Evolutionary conservation across 805 yeast species (phyloP), one percentile per base, ranked within the genome.

Genomic region (Nakazawaea pomicola): DNA sequence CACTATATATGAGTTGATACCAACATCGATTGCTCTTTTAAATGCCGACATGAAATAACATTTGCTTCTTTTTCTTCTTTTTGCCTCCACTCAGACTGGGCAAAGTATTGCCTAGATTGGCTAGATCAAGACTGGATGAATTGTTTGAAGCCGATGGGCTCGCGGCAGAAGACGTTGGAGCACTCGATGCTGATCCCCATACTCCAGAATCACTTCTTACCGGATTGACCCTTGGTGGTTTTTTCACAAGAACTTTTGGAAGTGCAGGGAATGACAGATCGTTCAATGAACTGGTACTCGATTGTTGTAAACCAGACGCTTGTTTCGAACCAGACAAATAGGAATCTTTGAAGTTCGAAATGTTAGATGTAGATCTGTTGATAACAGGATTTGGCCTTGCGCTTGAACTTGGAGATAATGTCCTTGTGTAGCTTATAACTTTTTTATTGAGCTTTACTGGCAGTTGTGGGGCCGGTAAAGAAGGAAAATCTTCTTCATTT

Each of bases 151-250:
- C 20, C 4, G 38, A 12, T 4, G 41, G 29, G 28, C 33, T 27
- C 6, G 43, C 5, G 6, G 35, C 23, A 3, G 46, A 40, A 28
- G 43, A 40, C 11, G 28, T 20, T 3, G 12, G 8, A 7, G 18
- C 15, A 5, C 29, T 17, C 1, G 40, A 36, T 14, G 28, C 35
- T 18, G 20, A 16, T 3, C 62, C 62, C 72, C 71, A 67, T 9
- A 49, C 50, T 4, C 62, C 62, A 15, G 50, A 18, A 6, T 54
- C 38, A n/a, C 41, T 46, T 29, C 45, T 45, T 2, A 69, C 58
- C 6, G 80, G 77, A 36, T 76, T 78, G 4, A 83, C 85, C 30
- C 83, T 67, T 2, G 89, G 86, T 40, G 74, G 67, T 37, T 59
- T 52, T 53, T 70, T 73, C 50, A 68, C 63, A 45, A 58, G 62